Evolutionary conservation across 345 rosid genomes (phyloP).

Genomic region (Citrus glauca): DNA sequence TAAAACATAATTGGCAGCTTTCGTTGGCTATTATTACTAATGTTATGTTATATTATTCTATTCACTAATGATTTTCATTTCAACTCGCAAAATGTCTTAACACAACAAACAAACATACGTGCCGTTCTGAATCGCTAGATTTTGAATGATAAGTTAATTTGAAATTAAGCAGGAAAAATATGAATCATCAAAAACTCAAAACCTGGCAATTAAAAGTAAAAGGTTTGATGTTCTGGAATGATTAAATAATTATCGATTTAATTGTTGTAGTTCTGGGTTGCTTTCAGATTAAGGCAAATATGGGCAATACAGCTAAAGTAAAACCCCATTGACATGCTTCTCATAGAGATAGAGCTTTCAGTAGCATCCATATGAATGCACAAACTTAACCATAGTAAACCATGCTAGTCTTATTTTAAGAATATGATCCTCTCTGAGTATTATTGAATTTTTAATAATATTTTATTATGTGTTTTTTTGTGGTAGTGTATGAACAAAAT

Average conservation of each 20-base stretch:
- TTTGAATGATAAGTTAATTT: neutral
- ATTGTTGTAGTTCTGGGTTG: neutral
- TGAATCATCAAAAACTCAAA: neutral
- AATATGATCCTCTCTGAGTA: too few relatives aligned
- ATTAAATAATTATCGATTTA: too few relatives aligned
- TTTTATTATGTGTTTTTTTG: too few relatives aligned
- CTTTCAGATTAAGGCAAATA: neutral
- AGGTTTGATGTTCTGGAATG: neutral
- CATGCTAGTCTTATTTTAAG: neutral
- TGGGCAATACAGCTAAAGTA: too few relatives aligned
- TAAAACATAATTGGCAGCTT: neutral
- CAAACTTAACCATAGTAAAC: too few relatives aligned
- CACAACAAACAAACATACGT: too few relatives aligned
- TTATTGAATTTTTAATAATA: accelerated
- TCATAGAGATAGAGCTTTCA: neutral
- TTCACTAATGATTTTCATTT: neutral
- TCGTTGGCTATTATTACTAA: neutral
- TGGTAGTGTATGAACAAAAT: accelerated
- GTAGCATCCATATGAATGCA: neutral
- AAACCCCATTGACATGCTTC: neutral
- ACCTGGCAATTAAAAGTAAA: too few relatives aligned
- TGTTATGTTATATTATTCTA: neutral
- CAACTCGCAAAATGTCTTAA: too few relatives aligned
- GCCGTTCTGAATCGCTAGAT: neutral
- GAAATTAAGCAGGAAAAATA: too few relatives aligned